Conservation (phyloP, 192 early-diverging fungal genomes). For the Backusella westeae region DNA sequence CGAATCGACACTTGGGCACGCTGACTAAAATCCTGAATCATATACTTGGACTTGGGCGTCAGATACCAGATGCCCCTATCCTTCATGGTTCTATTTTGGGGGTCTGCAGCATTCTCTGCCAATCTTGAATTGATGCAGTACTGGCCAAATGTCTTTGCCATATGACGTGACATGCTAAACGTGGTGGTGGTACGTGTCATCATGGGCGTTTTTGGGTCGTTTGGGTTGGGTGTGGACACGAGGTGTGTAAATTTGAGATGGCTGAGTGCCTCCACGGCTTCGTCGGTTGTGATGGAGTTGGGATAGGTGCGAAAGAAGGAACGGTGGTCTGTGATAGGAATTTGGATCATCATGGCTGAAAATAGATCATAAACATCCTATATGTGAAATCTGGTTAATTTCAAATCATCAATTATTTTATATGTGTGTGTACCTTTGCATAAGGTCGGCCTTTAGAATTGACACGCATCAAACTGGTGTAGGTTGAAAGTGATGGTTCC, state of each 20-base stretch:
- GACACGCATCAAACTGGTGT: conserved; percentile 47
- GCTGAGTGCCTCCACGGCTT: not conserved
- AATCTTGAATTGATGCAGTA: conserved; percentile 51
- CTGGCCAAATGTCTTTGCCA: conserved; percentile 51
- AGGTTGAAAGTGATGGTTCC: conserved; percentile 19
- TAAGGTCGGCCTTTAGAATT: conserved; percentile 53
- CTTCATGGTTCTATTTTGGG: conserved; percentile 41
- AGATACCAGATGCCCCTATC: conserved; percentile 43
- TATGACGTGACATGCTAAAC: conserved; percentile 52
- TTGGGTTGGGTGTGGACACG: conserved; percentile 43
- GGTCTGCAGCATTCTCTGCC: conserved; percentile 43
- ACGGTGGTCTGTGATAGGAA: conserved; percentile 48
- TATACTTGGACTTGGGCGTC: conserved; percentile 48
- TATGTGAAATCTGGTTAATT: no score
- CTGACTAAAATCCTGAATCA: conserved; percentile 46
- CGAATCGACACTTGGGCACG: conserved; percentile 26
- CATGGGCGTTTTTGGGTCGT: conserved; percentile 34
- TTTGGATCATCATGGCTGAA: conserved; percentile 47
- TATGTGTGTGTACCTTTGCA: conserved; percentile 42
- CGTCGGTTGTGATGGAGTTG: conserved; percentile 7
- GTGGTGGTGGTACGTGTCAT: conserved; percentile 54
- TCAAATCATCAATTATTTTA: not conserved
- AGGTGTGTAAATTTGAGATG: conserved; percentile 37
- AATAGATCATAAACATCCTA: conserved; percentile 56
- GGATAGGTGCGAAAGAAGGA: conserved; percentile 36